These are phyloP conservation scores for Debaryomyces hansenii DNA, from an alignment of 805 yeast species.

Conservation along the genomic window DNA sequence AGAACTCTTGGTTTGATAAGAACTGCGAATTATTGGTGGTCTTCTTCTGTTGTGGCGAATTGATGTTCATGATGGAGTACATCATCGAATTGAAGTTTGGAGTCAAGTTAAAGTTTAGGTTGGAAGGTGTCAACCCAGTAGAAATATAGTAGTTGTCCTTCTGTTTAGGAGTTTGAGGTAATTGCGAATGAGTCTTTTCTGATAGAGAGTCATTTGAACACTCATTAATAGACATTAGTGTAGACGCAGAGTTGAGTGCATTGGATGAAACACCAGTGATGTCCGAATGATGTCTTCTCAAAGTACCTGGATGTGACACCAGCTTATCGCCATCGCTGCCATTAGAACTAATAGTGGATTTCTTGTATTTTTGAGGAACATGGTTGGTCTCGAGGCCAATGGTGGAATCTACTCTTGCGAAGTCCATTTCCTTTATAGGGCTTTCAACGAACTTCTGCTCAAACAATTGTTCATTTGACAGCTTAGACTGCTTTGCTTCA, in stretches of 20 bases:
- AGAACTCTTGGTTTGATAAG: constrained; percentile 29
- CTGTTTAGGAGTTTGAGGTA: constrained; percentile 37
- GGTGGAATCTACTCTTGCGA: constrained; percentile 16
- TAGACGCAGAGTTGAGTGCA: constrained; percentile 2
- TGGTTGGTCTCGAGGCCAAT: constrained; percentile 25
- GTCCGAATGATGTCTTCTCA: constrained; percentile 27
- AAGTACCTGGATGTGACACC: constrained; percentile 7
- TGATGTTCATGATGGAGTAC: constrained; percentile 34
- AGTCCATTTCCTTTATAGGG: neutral
- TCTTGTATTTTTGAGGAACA: neutral
- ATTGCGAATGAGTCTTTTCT: constrained; percentile 1
- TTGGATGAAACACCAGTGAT: constrained; percentile 12
- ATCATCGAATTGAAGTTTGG: constrained; percentile 43
- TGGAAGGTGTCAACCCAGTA: constrained; percentile 30
- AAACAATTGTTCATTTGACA: neutral
- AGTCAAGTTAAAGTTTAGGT: constrained; percentile 32
- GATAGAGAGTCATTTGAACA: constrained; percentile 2
- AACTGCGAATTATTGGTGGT: constrained; percentile 14
- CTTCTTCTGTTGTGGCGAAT: constrained; percentile 30
- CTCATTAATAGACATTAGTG: constrained; percentile 14
- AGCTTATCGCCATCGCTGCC: neutral
- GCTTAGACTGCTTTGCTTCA: neutral
- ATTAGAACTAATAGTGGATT: neutral
- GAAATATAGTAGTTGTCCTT: constrained; percentile 26
- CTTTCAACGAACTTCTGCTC: neutral